A percentile compares a stretch with the other conserved stretches of the same genome.
Evolutionary conservation across 129 eudicot genomes (phyloP).

Genomic region (Centella asiatica): DNA sequence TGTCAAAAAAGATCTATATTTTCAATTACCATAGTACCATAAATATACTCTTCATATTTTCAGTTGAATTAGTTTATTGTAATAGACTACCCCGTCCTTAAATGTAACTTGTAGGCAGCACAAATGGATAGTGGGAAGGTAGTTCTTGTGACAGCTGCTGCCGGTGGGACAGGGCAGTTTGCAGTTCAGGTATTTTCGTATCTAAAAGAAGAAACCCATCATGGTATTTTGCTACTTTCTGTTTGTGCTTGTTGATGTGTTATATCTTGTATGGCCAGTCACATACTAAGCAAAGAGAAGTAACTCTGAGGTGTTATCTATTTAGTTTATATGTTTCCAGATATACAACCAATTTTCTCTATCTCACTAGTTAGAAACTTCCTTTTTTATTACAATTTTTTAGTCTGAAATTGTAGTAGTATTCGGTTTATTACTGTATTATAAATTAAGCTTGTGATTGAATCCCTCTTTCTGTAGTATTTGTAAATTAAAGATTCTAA

Average conservation of each 20-base stretch:
- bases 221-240: neutral
- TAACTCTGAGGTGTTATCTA: neutral
- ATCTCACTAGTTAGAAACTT: too few relatives aligned
- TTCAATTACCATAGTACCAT: neutral
- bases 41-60: neutral
- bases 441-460: neutral
- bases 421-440: too few relatives aligned
- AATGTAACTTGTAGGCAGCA: conserved; percentile 54
- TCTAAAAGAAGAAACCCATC: neutral
- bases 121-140: conserved; percentile 77
- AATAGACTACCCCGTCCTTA: neutral
- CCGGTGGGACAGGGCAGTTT: conserved; percentile 98
- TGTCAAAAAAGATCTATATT: neutral
- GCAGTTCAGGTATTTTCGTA: conserved; percentile 75
- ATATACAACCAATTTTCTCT: neutral
- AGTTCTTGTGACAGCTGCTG: conserved; percentile 96
- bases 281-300: neutral
- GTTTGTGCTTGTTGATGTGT: neutral
- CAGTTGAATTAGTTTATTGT: neutral
- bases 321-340: neutral
- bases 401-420: too few relatives aligned
- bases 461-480: neutral
- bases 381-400: too few relatives aligned
- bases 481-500: neutral
- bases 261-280: neutral